A percentile compares a stretch with the other conserved stretches of the same genome.
phyloP scores from a whole-genome alignment of 2,329 filamentous ascomycete genomes.

The Nothophoma quercina region DNA sequence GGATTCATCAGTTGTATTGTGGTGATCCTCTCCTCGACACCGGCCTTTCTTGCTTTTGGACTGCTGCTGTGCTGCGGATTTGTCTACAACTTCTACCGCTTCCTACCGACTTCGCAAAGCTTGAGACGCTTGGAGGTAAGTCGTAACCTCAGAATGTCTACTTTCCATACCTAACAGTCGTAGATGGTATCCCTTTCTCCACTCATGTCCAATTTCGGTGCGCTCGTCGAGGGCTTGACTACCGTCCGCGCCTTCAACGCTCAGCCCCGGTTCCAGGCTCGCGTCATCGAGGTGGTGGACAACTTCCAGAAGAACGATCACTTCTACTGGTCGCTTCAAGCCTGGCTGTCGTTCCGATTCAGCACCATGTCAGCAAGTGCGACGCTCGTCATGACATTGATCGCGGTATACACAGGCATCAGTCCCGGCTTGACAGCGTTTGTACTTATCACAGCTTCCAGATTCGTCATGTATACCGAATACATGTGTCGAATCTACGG shows the following conservation, averaged over 20 bases:
- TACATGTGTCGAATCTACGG: slow-evolving; percentile 81
- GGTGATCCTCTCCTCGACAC: slow-evolving; percentile 82
- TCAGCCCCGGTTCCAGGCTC: slow-evolving; percentile 78
- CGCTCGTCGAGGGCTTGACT: slow-evolving; percentile 82
- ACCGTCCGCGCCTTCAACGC: slow-evolving; percentile 86
- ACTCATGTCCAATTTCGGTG: slow-evolving; percentile 90
- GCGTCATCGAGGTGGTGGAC: slow-evolving; percentile 82
- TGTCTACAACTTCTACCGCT: slow-evolving; percentile 75
- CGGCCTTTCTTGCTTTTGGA: slow-evolving; percentile 77
- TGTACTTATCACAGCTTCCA: slow-evolving; percentile 75
- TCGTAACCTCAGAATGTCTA: not conserved
- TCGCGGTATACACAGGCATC: slow-evolving; percentile 78
- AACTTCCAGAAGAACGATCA: slow-evolving; percentile 95
- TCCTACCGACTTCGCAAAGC: slow-evolving; percentile 83
- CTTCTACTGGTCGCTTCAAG: slow-evolving; percentile 88
- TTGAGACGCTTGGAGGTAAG: slow-evolving; percentile 75
- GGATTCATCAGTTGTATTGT: slow-evolving; percentile 75
- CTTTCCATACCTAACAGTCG: slow-evolving; percentile 12
- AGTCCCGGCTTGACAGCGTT: slow-evolving; percentile 84
- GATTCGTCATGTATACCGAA: slow-evolving; percentile 73
- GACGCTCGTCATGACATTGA: slow-evolving; percentile 74
- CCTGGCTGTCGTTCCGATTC: slow-evolving; percentile 84
- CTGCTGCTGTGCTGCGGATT: slow-evolving; percentile 72
- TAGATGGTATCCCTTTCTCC: slow-evolving; percentile 85
- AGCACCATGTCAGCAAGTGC: slow-evolving; percentile 74